Evolutionary conservation across 495 filamentous ascomycete genomes (phyloP), one percentile per base, ranked within the genome.

Genomic region (Saxophila tyrrhenica): DNA sequence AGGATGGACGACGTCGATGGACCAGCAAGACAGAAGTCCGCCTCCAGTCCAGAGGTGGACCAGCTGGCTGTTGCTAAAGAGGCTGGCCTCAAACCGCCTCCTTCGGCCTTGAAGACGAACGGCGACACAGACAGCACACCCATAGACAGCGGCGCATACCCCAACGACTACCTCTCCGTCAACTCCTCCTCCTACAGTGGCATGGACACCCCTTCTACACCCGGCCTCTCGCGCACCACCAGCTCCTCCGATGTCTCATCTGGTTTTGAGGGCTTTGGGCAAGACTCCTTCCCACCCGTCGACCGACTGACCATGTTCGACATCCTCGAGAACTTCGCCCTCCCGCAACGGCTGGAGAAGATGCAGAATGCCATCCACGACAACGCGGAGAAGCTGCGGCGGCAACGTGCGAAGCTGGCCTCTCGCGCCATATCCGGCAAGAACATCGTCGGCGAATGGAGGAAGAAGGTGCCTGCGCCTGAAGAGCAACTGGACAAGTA

Each of bases 401-500:
- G 81, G 64, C 89, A 91, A 54, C 82, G 84, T 57, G 81, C 90
- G 66, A 87, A 82, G 62, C 68, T 94, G 38, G 81, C 78, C 56
- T 74, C 69, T 1, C 75, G 72, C 25, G 78, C 73, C 35, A 61
- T 72, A 52, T 77, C 69, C 54, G 79, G 78, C 25, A 79, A 72
- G 63, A 79, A 84, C 25, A 84, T 94, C 51, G 82, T 95, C 32
- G 88, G 86, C 56, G 86, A 96, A 72, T 91, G 85, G 85, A 82
- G 85, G 51, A 80, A 82, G 51, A 79, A 87, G 20, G 74, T 91
- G 0, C 87, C 61, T 9, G n/a, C 23, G 23, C 59, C 87, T 5
- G 92, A 95, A 56, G 89, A 95, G 65, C 89, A 94, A 73, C 78
- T 98, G 20, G 87, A 90, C 23, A 87, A 86, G 66, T 97, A 97